Evolutionary conservation across 345 rosid genomes (phyloP).

Genomic region (Mercurialis annua): DNA sequence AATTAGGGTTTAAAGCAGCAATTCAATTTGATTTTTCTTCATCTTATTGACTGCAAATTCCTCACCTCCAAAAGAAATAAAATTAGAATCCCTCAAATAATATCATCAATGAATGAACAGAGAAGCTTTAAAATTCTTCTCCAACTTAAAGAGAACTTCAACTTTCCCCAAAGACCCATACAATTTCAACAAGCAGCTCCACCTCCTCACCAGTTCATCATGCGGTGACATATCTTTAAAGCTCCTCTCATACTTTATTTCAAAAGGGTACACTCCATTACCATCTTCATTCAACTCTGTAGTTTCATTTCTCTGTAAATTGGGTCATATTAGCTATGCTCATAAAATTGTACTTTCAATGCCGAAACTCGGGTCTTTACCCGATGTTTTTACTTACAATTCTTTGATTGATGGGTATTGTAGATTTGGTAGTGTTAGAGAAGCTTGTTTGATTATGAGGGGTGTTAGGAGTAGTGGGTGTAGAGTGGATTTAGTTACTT

Average conservation of each 20-base stretch:
- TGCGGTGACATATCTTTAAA: conserved; percentile 43
- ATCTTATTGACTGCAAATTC: background rate
- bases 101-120: conserved; percentile 32
- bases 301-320: conserved; percentile 32
- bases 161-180: conserved; percentile 19
- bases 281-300: conserved; percentile 44
- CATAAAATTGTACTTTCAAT: conserved; percentile 28
- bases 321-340: conserved; percentile 31
- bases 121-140: conserved; percentile 33
- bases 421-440: conserved; percentile 25
- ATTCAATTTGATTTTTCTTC: too few relatives aligned
- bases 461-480: conserved; percentile 24
- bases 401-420: conserved; percentile 45
- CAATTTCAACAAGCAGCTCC: conserved; percentile 40
- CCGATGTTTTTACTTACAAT: conserved; percentile 40
- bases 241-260: conserved; percentile 34
- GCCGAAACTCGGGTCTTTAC: conserved; percentile 33
- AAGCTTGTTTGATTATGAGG: conserved; percentile 29
- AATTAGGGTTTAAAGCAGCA: too few relatives aligned
- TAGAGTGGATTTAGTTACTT: conserved; percentile 40
- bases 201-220: conserved; percentile 28
- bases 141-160: conserved; percentile 25
- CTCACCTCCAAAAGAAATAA: background rate
- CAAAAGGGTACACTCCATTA: conserved; percentile 39
- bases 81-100: background rate